These are phyloP conservation scores for Cyclotella atomus DNA, from an alignment of 108 stramenopile genomes.

Conservation along the genomic window DNA sequence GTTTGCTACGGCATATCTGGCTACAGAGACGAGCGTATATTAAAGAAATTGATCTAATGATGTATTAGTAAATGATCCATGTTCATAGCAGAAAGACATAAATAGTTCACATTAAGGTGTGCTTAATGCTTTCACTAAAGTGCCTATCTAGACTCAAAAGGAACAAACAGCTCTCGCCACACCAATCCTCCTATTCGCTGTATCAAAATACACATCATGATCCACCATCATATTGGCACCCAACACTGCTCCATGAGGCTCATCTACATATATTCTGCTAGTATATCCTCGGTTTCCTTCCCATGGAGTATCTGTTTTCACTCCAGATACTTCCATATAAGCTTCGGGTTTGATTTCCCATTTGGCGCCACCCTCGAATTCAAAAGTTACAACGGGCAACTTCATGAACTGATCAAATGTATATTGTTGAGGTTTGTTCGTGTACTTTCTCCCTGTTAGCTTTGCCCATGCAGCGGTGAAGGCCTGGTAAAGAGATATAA, in stretches of 20 bases:
- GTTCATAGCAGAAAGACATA: too few relatives aligned
- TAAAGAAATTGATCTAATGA: too few relatives aligned
- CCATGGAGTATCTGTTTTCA: constrained; percentile 37
- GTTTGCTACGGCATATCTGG: too few relatives aligned
- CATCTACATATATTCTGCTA: constrained; percentile 88
- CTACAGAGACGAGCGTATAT: too few relatives aligned
- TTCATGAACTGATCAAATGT: constrained; percentile 60
- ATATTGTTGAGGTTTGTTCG: constrained; percentile 44
- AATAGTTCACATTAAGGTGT: too few relatives aligned
- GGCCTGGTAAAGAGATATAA: too few relatives aligned
- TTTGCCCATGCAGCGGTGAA: constrained; percentile 74
- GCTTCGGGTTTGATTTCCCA: constrained; percentile 51
- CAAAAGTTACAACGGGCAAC: constrained; percentile 63
- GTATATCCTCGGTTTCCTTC: constrained; percentile 50
- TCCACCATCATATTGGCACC: constrained; percentile 94
- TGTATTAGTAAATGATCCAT: too few relatives aligned
- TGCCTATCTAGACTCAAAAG: too few relatives aligned
- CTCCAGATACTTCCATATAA: constrained; percentile 73
- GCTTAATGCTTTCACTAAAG: too few relatives aligned
- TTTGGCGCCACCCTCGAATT: constrained; percentile 49
- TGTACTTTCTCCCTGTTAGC: constrained; percentile 49
- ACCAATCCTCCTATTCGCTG: constrained; percentile 69
- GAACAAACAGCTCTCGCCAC: constrained; percentile 65
- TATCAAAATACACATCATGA: constrained; percentile 92
- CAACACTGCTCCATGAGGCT: constrained; percentile 88